Conservation (phyloP, 2,329 filamentous ascomycete genomes). For the Raffaelea arxii region DNA sequence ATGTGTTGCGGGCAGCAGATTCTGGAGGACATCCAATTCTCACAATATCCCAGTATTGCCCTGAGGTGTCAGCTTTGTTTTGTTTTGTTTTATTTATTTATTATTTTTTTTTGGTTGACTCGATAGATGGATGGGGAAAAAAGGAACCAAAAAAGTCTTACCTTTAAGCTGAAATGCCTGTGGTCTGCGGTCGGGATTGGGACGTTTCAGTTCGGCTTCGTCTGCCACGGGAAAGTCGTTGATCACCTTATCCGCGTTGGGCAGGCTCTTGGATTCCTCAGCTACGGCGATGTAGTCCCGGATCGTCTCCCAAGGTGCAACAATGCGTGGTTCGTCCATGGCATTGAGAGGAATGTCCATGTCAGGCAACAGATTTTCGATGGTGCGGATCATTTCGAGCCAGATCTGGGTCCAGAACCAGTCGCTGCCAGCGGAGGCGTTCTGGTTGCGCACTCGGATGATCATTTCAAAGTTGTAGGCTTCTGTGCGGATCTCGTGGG, state of each 20-base stretch:
- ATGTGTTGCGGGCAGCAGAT: constrained; percentile 45
- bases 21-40: constrained; percentile 52
- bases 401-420: constrained; percentile 52
- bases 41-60: constrained; percentile 47
- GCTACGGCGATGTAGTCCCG: constrained; percentile 43
- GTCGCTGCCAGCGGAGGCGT: constrained; percentile 39
- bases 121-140: not conserved
- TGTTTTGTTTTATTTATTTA: no score
- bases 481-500: constrained; percentile 36
- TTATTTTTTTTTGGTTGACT: no score
- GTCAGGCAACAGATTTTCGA: constrained; percentile 50
- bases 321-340: constrained; percentile 57
- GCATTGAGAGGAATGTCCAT: constrained; percentile 59
- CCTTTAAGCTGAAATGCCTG: no score
- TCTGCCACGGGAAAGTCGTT: not conserved
- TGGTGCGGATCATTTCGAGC: constrained; percentile 40
- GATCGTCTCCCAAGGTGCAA: constrained; percentile 55
- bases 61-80: no score
- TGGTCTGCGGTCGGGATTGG: no score
- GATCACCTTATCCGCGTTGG: constrained; percentile 11
- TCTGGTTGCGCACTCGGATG: constrained; percentile 46
- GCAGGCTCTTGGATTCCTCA: constrained; percentile 26
- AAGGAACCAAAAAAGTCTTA: no score
- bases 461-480: constrained; percentile 49
- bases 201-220: no score